Base-by-base conservation (phyloP, 805 yeast genomes). In the Pichia pseudocactophila region DNA sequence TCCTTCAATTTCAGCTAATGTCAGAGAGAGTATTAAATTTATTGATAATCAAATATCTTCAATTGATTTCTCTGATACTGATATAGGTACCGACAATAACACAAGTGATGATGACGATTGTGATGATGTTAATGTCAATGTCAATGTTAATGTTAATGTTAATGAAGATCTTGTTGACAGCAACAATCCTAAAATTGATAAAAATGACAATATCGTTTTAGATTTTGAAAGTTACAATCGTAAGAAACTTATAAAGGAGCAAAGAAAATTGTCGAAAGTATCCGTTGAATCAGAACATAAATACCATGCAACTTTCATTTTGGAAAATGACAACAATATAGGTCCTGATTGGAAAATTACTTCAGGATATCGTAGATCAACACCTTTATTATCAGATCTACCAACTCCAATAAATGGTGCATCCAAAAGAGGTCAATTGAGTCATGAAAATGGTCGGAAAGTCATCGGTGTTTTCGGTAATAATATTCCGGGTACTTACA, bases 1-100 rank as follows among this genome's bases (percentile, higher is more conserved):
- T 37, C 69, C 77, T 15, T 66, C 79, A 54, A 66, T 69, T 48
- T 77, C 84, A 16, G 67, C 71, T n/a, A 77, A 76, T 57, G 82
- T 89, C 7, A 65, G 80, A 41, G 83, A 79, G 53, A 73, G 85
- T 16, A 68, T 80, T 39, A 64, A 72, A 43, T 76, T 79, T 50
- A 75, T 82, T 41, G 87, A 81, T 49, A 55, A 34, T 11, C 42
- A 45, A 32, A 44, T 44, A 28, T 49, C 54, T n/a, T n/a, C n/a
- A n/a, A n/a, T n/a, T n/a, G n/a, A n/a, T n/a, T n/a, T n/a, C n/a
- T n/a, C n/a, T 4, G 48, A 19, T 20, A 18, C 7, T n/a, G 33
- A 32, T 17, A 13, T n/a, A 7, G 31, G 11, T 4, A 4, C 11
- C 5, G 34, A 17, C n/a, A 19, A 44, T 31, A 46, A 50, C 25